Base-by-base conservation (phyloP, 257 asterid species). In the Perilla frutescens region DNA sequence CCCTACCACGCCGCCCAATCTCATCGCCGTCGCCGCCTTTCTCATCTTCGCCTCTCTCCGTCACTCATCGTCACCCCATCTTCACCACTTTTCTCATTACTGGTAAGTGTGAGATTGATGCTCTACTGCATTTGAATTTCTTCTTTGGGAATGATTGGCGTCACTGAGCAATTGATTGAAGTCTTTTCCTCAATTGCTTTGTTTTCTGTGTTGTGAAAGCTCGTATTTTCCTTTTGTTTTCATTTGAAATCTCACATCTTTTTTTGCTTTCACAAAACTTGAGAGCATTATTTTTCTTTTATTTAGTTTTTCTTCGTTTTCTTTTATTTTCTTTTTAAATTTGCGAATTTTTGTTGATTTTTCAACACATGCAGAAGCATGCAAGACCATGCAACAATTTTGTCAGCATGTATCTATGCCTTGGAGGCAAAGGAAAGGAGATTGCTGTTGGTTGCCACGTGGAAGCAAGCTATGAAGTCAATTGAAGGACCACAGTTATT, bases 171-270 rank as follows among this genome's bases (percentile, higher is more conserved):
- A 36, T 54, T 57, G 71, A 45, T 60, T 54, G 56, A 29, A 4
- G 32, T 50, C 54, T 58, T 71, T 57, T 31, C 70, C 47, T 4
- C 51, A 48, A 56, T 79, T 62, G 81, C 84, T 62, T 81, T 68
- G 83, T 70, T 78, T 82, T 83, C 75, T 74, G 83, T 81, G 80
- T 57, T 68, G 41, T 66, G 76, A 61, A 68, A 78, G 81, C 80
- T 34, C 65, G 11, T 72, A 43, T 11, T 66, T 68, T 34, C 62
- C 49, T 7, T 77, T 78, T 73, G 37, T 80, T 68, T 36, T 32
- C 58, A 12, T 77, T 45, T 50, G 51, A 67, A 71, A 56, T 74
- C 41, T 67, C n/a, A n/a, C 51, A 2, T 68, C 7, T 47, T n/a
- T 51, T 40, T 63, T 8, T 36, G 36, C 31, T 66, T 76, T 56